These are phyloP conservation scores for Globisporangium megalacanthum DNA, from an alignment of 352 stramenopile species.

Conservation along the genomic window DNA sequence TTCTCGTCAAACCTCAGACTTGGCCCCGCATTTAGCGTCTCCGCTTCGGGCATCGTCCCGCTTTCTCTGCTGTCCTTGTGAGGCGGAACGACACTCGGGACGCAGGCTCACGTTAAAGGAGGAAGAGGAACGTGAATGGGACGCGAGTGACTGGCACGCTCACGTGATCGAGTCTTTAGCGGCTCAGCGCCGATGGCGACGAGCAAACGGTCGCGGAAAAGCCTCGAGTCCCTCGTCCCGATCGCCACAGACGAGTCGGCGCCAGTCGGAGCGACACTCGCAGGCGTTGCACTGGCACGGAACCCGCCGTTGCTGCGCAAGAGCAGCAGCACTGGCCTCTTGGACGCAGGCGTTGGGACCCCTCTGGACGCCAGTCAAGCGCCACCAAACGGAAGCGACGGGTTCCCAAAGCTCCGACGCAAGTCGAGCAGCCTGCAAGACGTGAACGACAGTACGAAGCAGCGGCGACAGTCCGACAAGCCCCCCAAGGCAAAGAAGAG, in stretches of 20 bases:
- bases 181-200: conserved; percentile 7
- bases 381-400: not conserved
- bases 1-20: no score
- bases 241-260: not conserved
- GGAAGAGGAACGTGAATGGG: not conserved
- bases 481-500: conserved; percentile 15
- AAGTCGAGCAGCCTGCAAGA: conserved; percentile 47
- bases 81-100: no score
- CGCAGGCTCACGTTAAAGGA: no score
- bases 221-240: not conserved
- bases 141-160: not conserved
- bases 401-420: conserved; percentile 28
- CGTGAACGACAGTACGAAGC: conserved; percentile 16
- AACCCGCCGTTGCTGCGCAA: conserved; percentile 34
- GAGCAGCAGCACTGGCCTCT: conserved; percentile 45
- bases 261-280: not conserved
- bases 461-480: conserved; percentile 13
- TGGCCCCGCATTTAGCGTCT: no score
- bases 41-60: no score
- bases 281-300: no score
- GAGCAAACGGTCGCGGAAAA: conserved; percentile 10
- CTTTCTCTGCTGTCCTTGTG: no score
- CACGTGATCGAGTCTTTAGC: not conserved
- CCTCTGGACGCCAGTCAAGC: not conserved
- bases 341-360: conserved; percentile 22